Evolutionary conservation across 257 asterid genomes (phyloP).

Genomic region (Phtheirospermum japonicum): DNA sequence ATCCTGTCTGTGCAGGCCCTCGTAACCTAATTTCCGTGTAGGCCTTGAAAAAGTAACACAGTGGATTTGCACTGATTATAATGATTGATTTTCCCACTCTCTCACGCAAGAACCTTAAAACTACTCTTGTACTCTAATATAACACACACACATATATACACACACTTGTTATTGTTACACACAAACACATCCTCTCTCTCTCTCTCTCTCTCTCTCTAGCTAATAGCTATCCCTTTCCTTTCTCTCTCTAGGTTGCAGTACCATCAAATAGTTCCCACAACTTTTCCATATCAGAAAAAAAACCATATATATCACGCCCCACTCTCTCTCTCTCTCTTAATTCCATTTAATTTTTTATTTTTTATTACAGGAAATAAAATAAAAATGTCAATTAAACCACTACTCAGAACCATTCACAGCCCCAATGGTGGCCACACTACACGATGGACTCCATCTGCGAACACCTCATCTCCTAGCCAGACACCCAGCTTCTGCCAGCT

Average conservation of each 20-base stretch:
- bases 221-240: neutral
- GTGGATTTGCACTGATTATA: conserved; percentile 58
- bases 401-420: conserved; percentile 46
- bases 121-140: conserved; percentile 17
- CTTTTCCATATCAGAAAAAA: conserved; percentile 31
- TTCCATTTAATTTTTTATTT: neutral
- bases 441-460: conserved; percentile 36
- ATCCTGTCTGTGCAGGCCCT: conserved; percentile 24
- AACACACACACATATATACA: neutral
- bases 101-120: conserved; percentile 71
- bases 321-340: conserved; percentile 1
- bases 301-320: conserved; percentile 17
- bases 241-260: conserved; percentile 8
- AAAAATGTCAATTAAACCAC: conserved; percentile 66
- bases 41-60: conserved; percentile 35
- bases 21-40: conserved; percentile 34
- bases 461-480: conserved; percentile 33
- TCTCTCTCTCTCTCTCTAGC: conserved; percentile 17
- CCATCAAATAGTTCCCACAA: conserved; percentile 2
- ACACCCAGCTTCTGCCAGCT: no score
- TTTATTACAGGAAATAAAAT: no score
- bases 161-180: neutral
- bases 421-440: conserved; percentile 51
- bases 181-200: neutral
- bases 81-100: conserved; percentile 54